Evolutionary conservation across 345 rosid genomes (phyloP).

Genomic region (Linum usitatissimum): DNA sequence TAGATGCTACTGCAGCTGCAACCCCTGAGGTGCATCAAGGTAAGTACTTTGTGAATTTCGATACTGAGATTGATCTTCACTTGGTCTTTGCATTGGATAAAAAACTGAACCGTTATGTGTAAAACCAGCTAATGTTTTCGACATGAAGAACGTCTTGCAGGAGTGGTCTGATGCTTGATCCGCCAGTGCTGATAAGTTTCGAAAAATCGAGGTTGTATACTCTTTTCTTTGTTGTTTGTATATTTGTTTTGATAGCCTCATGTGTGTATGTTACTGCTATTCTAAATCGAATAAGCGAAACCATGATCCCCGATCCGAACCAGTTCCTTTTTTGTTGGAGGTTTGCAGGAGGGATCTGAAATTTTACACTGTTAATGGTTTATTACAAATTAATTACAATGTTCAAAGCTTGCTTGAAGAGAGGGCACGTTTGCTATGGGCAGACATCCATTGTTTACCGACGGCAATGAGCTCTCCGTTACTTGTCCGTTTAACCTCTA

Average conservation of each 20-base stretch:
- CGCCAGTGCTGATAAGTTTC: neutral
- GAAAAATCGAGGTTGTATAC: neutral
- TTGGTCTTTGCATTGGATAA: neutral
- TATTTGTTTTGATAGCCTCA: too few relatives aligned
- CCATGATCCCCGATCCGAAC: too few relatives aligned
- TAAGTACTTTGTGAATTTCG: slow-evolving; percentile 4
- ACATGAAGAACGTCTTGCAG: slow-evolving; percentile 60
- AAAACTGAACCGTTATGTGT: neutral
- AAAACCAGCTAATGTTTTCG: slow-evolving; percentile 54
- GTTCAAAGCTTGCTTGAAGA: slow-evolving; percentile 30
- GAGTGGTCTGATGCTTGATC: slow-evolving; percentile 38
- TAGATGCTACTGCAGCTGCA: slow-evolving; percentile 88
- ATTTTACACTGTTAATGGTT: too few relatives aligned
- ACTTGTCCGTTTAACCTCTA: slow-evolving; percentile 33
- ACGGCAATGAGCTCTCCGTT: slow-evolving; percentile 38
- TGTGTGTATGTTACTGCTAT: too few relatives aligned
- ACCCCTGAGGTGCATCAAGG: slow-evolving; percentile 65
- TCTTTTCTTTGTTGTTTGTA: neutral
- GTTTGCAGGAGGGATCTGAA: too few relatives aligned
- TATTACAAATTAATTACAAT: too few relatives aligned
- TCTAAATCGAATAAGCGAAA: too few relatives aligned
- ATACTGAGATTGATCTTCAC: neutral
- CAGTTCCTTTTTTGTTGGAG: too few relatives aligned
- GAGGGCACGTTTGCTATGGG: slow-evolving; percentile 2
- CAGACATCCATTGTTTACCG: slow-evolving; percentile 46